Evolutionary conservation across 345 rosid genomes (phyloP).

Genomic region (Bruguiera sexangula): DNA sequence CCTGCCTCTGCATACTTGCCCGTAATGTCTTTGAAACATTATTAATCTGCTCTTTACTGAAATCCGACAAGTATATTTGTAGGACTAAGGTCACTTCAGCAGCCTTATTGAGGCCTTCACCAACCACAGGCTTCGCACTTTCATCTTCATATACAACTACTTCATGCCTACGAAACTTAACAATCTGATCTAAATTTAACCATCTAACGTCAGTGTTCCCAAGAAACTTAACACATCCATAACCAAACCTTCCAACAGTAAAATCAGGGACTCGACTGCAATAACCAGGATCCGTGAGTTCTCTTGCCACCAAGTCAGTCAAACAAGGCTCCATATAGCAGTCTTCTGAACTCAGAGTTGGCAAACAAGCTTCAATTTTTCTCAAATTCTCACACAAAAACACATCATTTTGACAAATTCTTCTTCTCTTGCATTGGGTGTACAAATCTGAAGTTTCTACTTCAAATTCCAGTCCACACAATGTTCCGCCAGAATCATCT

Average conservation of each 20-base stretch:
- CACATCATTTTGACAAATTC: slow-evolving; percentile 25
- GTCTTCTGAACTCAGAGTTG: slow-evolving; percentile 45
- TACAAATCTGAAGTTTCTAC: slow-evolving; percentile 20
- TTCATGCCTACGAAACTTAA: slow-evolving; percentile 65
- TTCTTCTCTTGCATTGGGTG: slow-evolving; percentile 48
- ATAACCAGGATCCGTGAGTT: slow-evolving; percentile 58
- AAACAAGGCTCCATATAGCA: slow-evolving; percentile 68
- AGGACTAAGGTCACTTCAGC: slow-evolving; percentile 77
- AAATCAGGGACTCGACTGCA: slow-evolving; percentile 69
- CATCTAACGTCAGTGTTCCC: slow-evolving; percentile 80
- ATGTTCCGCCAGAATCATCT: slow-evolving; percentile 4
- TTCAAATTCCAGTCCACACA: slow-evolving; percentile 15
- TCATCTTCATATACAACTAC: slow-evolving; percentile 82
- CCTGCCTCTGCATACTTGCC: slow-evolving; percentile 56
- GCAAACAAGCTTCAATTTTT: slow-evolving; percentile 45
- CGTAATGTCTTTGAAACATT: slow-evolving; percentile 46
- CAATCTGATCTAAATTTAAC: slow-evolving; percentile 61
- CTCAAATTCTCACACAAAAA: slow-evolving; percentile 18
- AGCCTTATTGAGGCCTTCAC: slow-evolving; percentile 83
- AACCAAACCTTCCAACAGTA: slow-evolving; percentile 69
- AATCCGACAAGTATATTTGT: slow-evolving; percentile 20
- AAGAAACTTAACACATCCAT: slow-evolving; percentile 63
- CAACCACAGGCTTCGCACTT: slow-evolving; percentile 61
- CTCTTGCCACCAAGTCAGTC: slow-evolving; percentile 50
- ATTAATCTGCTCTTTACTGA: slow-evolving; percentile 26